Conservation (phyloP, 768 basidiomycete genomes). For the Thelephora ganbajun region DNA sequence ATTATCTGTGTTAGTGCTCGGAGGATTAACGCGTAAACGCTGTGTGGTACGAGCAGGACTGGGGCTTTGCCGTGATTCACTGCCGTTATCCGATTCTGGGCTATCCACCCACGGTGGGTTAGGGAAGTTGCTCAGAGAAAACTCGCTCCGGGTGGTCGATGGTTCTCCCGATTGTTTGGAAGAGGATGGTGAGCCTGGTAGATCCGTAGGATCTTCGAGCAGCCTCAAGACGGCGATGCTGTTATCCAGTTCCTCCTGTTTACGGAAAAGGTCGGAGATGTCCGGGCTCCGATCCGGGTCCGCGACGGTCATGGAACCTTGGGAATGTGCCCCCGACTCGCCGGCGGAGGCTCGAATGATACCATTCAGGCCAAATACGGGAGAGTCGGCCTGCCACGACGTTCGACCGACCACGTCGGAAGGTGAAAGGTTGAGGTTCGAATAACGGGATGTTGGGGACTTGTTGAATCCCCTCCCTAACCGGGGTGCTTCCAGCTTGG, state of each 20-base stretch:
- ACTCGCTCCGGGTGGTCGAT: constrained; percentile 26
- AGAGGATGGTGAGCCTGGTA: not conserved
- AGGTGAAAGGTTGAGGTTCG: no score
- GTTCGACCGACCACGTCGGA: no score
- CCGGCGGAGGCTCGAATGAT: constrained; percentile 13
- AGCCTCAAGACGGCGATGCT: constrained; percentile 45
- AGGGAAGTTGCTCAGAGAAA: constrained; percentile 62
- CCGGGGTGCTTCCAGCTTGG: no score
- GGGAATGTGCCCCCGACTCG: constrained; percentile 3
- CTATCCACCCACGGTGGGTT: constrained; percentile 31
- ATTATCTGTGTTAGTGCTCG: not conserved
- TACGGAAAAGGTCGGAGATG: constrained; percentile 31
- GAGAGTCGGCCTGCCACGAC: constrained; percentile 18
- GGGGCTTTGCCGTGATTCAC: not conserved
- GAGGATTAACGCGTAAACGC: not conserved
- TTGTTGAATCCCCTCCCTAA: no score
- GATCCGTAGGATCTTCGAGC: constrained; percentile 13
- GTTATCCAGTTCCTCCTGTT: constrained; percentile 50
- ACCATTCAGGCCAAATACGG: constrained; percentile 31
- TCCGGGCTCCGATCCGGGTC: constrained; percentile 8
- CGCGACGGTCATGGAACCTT: not conserved
- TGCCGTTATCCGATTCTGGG: constrained; percentile 6
- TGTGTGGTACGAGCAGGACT: no score
- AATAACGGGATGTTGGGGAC: no score
- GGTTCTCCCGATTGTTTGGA: constrained; percentile 6